Evolutionary conservation across 2,329 filamentous ascomycete genomes (phyloP), one percentile per base, ranked within the genome.

Genomic region (Xylaria sp.): DNA sequence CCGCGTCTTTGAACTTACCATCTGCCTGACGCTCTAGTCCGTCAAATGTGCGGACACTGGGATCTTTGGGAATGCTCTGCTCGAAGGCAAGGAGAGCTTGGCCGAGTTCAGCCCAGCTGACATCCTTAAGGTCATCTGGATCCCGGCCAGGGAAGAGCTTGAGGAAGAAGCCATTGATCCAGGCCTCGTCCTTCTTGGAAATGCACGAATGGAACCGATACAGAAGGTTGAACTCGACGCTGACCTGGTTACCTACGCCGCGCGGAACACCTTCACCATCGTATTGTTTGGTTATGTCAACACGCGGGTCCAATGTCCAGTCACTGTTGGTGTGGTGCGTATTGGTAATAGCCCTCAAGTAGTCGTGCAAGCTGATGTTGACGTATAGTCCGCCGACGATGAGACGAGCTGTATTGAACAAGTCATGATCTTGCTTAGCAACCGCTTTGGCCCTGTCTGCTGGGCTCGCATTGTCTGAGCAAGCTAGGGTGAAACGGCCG

Each of bases 141-240:
- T 71, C 69, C 20, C 70, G 70, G 7, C 66, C 70, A 2, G 74
- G 74, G 65, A 88, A 84, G 0, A 87, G 75, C 56, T 85, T 81
- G 6, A 81, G 77, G 75, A 88, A 87, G 72, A 86, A 81, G 15
- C 85, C 81, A 55, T 90, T 84, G 20, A 87, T 88, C 88, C 89
- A 92, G 50, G 83, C 81, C 74, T 90, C 88, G 70, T 91, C 90
- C 25, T 84, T 84, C 70, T 85, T 81, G 3, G 87, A 89, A 60
- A 91, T 86, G 51, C 85, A 86, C 1, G 86, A 87, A 77, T 92
- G 89, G 84, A 88, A 92, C 31, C 89, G 83, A 75, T 92, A 92
- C 1, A 91, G 82, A 34, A 91, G 81, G 69, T 91, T 91, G 80
- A 92, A 92, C 77, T 92, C 89, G 2, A 88, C 89, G 51, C 87